Conservation (phyloP, 208 protist genomes). For the Angomonas ambiguus region DNA sequence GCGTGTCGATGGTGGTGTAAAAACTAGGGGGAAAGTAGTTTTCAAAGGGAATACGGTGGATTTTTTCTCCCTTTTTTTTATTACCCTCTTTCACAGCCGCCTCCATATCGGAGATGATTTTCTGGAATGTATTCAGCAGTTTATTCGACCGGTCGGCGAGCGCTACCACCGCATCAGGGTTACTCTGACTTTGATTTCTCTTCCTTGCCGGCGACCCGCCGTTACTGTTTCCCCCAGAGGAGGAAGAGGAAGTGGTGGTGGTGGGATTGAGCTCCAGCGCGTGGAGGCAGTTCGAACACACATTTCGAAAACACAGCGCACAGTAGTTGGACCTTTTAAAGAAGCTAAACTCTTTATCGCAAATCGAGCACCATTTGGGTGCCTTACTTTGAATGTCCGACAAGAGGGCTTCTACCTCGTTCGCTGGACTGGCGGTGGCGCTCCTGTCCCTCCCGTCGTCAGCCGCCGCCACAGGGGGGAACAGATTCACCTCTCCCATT, state of each 20-base stretch:
- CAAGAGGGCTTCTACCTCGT: neutral
- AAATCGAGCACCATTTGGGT: slow-evolving; percentile 3
- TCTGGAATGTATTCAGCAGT: neutral
- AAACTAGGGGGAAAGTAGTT: neutral
- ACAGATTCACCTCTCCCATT: neutral
- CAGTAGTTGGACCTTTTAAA: neutral
- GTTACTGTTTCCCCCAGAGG: neutral
- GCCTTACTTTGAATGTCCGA: neutral
- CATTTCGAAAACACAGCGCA: slow-evolving; percentile 2
- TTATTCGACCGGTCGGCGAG: neutral
- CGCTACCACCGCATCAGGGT: neutral
- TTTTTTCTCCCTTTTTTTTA: neutral
- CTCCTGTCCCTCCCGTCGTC: too few species aligned
- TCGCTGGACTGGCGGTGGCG: too few species aligned
- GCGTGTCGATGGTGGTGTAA: neutral
- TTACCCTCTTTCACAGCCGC: neutral
- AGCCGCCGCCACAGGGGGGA: neutral
- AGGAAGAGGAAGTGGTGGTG: neutral
- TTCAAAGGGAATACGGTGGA: neutral
- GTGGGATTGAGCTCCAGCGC: neutral
- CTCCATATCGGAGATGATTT: neutral
- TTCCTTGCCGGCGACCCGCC: neutral
- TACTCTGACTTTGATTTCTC: neutral
- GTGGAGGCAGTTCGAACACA: slow-evolving; percentile 1
- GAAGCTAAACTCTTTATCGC: slow-evolving; percentile 10